Evolutionary conservation across 2,329 filamentous ascomycete species (phyloP).

Genomic region (Penicillium sp.): DNA sequence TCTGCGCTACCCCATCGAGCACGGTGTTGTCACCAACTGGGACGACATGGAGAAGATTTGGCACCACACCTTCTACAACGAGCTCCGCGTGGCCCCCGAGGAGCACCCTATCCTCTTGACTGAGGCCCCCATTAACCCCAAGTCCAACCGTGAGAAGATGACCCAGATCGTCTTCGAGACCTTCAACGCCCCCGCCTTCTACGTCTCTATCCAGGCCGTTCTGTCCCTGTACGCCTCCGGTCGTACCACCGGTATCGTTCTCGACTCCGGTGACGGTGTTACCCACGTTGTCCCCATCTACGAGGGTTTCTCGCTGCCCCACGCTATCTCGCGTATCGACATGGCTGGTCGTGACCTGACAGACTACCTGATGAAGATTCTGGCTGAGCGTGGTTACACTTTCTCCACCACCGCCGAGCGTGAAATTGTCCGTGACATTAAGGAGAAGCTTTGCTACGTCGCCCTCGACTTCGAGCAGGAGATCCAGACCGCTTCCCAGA

Average conservation of each 20-base stretch:
- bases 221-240: slow-evolving; percentile 98
- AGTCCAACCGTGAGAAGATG: slow-evolving; percentile 99
- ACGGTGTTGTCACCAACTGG: slow-evolving; percentile 99
- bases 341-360: slow-evolving; percentile 99
- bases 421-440: slow-evolving; percentile 99
- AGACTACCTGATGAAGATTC: slow-evolving; percentile 99
- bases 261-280: slow-evolving; percentile 99
- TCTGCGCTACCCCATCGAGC: slow-evolving; percentile 98
- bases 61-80: slow-evolving; percentile 99
- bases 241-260: slow-evolving; percentile 99
- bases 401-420: slow-evolving; percentile 99
- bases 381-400: slow-evolving; percentile 97
- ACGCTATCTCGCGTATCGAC: slow-evolving; percentile 99
- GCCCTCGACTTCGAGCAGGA: slow-evolving; percentile 99
- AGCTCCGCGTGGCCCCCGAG: slow-evolving; percentile 98
- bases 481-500: slow-evolving; percentile 99
- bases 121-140: slow-evolving; percentile 99
- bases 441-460: slow-evolving; percentile 99
- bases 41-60: slow-evolving; percentile 99
- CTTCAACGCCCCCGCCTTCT: slow-evolving; percentile 99
- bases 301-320: slow-evolving; percentile 99
- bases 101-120: slow-evolving; percentile 99
- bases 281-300: slow-evolving; percentile 99
- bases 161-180: slow-evolving; percentile 99
- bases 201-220: slow-evolving; percentile 99